Evolutionary conservation across 345 rosid genomes (phyloP), one percentile per base, ranked within the genome.

Genomic region (Bruguiera parviflora): DNA sequence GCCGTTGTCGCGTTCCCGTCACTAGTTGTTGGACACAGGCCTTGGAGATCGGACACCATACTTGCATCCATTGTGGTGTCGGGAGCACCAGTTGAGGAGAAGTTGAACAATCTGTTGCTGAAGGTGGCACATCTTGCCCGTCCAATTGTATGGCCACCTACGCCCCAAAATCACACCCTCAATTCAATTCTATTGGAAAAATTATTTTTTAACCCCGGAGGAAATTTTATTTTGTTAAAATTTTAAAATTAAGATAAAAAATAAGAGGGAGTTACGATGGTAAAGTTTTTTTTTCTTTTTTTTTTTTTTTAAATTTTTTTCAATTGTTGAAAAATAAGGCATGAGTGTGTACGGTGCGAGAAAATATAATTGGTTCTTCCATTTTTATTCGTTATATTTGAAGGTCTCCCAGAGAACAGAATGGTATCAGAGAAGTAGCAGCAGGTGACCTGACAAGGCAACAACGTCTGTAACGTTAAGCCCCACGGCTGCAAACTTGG

Each of bases 381-480:
- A 27, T 27, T 27, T 20, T 6, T 24, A 53, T 11, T 2, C 21
- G 22, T 20, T 20, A 7, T 24, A 21, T 24, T 21, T 53, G 4
- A 8, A 53, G 13, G 25, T 1, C 58, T 7, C 13, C 0, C 1
- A 8, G 25, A 55, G 27, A 22, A 20, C 4, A 55, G 59, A 55
- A 22, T 5, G 11, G 59, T 8, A 24, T 55, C 4, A 3, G 6
- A 55, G 28, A 55, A 22, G 49, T 43, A 2, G 49, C 18, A 55
- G 29, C 49, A 3, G 49, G 49, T 55, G 24, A 85, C 92, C 95
- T 81, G 93, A 86, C 70, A 91, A 75, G 60, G 92, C 73, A 27
- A 87, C 92, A 10, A 86, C 90, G 69, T 91, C 93, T 4, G 84
- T 80, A 71, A 75, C 56, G 72, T 80, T 78, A 43, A 92, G 85